phyloP scores from a whole-genome alignment of 1,139 yeast species.

The Geotrichum candidum region DNA sequence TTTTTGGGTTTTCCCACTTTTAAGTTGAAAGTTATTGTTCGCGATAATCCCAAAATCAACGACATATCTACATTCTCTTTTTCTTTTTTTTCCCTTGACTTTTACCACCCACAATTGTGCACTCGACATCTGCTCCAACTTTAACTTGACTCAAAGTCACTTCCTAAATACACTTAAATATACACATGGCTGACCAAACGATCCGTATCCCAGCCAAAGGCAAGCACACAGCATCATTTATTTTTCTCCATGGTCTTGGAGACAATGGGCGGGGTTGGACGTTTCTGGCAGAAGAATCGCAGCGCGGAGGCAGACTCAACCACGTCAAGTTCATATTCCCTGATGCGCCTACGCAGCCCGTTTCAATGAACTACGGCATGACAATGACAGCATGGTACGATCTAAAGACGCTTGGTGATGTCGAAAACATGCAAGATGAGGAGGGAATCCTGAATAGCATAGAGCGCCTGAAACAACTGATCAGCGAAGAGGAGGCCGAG shows the following conservation, averaged over 20 bases:
- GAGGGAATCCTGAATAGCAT: conserved; percentile 59
- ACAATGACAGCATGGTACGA: conserved; percentile 89
- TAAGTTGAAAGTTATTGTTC: too few relatives aligned
- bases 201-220: conserved; percentile 8
- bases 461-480: conserved; percentile 45
- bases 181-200: not conserved
- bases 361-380: conserved; percentile 62
- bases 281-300: conserved; percentile 49
- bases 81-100: too few relatives aligned
- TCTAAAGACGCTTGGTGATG: conserved; percentile 50
- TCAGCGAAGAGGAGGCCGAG: conserved; percentile 55
- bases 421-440: conserved; percentile 48
- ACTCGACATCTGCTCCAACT: too few relatives aligned
- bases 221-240: conserved; percentile 56
- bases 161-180: too few relatives aligned
- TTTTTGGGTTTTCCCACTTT: too few relatives aligned
- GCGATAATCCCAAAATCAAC: too few relatives aligned
- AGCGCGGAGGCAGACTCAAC: conserved; percentile 40
- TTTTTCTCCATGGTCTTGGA: conserved; percentile 86
- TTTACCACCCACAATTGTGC: too few relatives aligned
- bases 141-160: too few relatives aligned
- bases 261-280: conserved; percentile 89
- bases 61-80: too few relatives aligned
- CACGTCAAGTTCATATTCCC: conserved; percentile 79
- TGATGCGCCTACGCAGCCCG: conserved; percentile 70